Evolutionary conservation across 805 yeast genomes (phyloP).

Genomic region (Schwanniomyces vanrijiae): DNA sequence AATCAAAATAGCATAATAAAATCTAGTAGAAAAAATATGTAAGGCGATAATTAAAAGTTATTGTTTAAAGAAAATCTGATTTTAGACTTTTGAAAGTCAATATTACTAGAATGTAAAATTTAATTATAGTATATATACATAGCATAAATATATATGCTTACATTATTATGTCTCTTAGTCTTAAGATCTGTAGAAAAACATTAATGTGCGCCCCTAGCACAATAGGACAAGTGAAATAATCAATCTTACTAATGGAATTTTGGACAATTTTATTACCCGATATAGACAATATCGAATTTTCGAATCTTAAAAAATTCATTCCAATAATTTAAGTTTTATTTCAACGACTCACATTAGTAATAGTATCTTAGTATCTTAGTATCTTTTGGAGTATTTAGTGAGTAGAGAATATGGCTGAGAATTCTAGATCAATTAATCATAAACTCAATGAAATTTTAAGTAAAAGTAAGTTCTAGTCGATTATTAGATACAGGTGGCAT

Average conservation of each 20-base stretch:
- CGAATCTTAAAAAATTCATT: neutral
- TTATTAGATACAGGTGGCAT: neutral
- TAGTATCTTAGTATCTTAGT: neutral
- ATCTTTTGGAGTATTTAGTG: neutral
- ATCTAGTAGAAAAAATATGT: too few species aligned
- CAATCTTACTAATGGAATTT: neutral
- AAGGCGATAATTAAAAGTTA: too few species aligned
- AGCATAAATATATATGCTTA: too few species aligned
- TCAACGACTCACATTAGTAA: neutral
- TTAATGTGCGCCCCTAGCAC: too few species aligned
- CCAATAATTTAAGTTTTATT: neutral
- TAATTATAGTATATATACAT: too few species aligned
- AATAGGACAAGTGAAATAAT: neutral
- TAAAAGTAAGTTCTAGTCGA: conserved; percentile 24
- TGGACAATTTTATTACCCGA: neutral
- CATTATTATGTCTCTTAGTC: too few species aligned
- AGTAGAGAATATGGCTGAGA: conserved; percentile 29
- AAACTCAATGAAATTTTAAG: conserved; percentile 43
- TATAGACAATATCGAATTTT: neutral
- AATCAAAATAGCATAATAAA: too few species aligned
- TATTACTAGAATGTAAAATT: too few species aligned
- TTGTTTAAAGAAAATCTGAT: too few species aligned
- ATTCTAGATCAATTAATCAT: conserved; percentile 44
- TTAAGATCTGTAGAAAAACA: neutral
- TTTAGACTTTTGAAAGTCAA: too few species aligned